phyloP scores from a whole-genome alignment of 257 asterid species.

The Nicotiana tabacum region DNA sequence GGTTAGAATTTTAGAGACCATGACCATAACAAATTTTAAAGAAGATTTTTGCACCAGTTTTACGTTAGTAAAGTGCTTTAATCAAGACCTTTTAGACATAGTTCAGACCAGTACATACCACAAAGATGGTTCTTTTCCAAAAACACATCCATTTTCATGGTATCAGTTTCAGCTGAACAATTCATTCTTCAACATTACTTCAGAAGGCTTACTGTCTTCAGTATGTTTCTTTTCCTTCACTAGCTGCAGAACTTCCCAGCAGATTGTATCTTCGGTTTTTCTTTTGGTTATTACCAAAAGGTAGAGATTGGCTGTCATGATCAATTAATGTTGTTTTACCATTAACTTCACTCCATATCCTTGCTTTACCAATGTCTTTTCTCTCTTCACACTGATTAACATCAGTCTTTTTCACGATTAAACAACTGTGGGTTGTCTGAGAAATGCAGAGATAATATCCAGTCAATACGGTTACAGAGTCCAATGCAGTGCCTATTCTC shows the following conservation, averaged over 20 bases:
- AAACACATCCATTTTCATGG: conserved; percentile 39
- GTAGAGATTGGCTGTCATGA: conserved; percentile 22
- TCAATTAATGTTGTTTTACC: conserved; percentile 14
- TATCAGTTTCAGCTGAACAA: conserved; percentile 60
- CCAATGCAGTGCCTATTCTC: conserved; percentile 51
- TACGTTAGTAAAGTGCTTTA: conserved; percentile 15
- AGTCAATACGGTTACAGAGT: conserved; percentile 24
- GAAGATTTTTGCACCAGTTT: background rate
- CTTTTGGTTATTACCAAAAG: conserved; percentile 24
- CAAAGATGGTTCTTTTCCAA: conserved; percentile 30
- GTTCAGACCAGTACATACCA: conserved; percentile 24
- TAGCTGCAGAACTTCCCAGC: conserved; percentile 30
- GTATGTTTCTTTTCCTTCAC: conserved; percentile 30
- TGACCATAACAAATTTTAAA: conserved; percentile 5
- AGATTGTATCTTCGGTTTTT: conserved; percentile 33
- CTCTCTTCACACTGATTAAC: conserved; percentile 25
- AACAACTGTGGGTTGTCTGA: conserved; percentile 42
- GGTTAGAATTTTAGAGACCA: conserved; percentile 23
- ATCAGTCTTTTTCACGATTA: conserved; percentile 34
- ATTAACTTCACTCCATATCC: conserved; percentile 15
- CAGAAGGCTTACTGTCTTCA: conserved; percentile 23
- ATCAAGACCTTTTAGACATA: background rate
- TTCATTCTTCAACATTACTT: conserved; percentile 36
- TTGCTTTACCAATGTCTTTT: conserved; percentile 17
- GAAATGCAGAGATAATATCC: conserved; percentile 41